Evolutionary conservation across 805 yeast genomes (phyloP).

Genomic region (Lachancea fermentati): DNA sequence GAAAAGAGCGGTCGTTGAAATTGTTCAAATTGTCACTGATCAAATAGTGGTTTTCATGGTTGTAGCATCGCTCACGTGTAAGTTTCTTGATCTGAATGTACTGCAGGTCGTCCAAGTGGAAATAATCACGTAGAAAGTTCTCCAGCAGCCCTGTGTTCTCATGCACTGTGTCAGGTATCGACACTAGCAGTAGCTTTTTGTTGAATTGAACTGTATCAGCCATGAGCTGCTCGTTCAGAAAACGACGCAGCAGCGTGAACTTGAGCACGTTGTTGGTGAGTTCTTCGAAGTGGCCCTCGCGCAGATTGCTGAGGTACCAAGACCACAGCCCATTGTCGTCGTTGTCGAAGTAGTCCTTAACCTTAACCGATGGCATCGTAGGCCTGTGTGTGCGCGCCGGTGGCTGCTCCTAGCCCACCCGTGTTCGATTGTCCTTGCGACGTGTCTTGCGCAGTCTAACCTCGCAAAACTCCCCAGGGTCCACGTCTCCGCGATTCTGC

Average conservation of each 20-base stretch:
- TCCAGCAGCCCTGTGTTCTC: constrained; percentile 28
- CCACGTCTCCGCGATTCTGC: not conserved
- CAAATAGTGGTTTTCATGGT: constrained; percentile 32
- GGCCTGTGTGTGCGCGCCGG: not conserved
- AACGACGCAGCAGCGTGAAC: constrained; percentile 25
- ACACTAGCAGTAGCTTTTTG: constrained; percentile 26
- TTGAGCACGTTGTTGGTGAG: constrained; percentile 26
- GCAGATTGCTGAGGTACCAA: constrained; percentile 34
- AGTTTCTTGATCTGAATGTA: constrained; percentile 28
- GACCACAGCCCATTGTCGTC: constrained; percentile 34
- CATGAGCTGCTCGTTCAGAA: constrained; percentile 23
- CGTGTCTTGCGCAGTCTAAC: too few relatives aligned
- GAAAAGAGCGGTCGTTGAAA: constrained; percentile 25
- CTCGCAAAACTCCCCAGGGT: too few relatives aligned
- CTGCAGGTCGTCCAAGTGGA: constrained; percentile 26
- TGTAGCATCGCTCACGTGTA: constrained; percentile 25
- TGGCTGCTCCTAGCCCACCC: too few relatives aligned
- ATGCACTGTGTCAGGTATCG: constrained; percentile 30
- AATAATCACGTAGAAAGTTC: constrained; percentile 29
- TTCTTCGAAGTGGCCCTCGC: constrained; percentile 35
- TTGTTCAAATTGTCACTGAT: constrained; percentile 27
- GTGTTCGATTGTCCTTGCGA: too few relatives aligned
- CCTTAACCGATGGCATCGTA: constrained; percentile 27
- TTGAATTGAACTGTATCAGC: constrained; percentile 10
- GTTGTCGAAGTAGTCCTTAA: constrained; percentile 29